Conservation (phyloP, 495 filamentous ascomycete species). For the Lindgomyces ingoldianus region DNA sequence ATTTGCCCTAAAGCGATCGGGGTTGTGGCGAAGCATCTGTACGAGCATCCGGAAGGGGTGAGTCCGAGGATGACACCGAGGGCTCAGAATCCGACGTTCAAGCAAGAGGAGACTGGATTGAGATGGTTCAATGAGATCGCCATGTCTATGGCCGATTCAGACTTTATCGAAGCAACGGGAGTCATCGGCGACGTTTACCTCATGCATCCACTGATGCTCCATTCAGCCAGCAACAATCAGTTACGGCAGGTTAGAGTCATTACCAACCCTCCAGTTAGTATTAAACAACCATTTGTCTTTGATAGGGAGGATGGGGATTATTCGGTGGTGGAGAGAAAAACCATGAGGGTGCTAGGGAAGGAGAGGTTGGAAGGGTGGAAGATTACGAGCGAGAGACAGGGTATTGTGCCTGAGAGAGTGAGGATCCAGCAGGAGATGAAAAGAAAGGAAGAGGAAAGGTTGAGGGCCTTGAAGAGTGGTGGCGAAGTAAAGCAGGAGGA, state of each 20-base stretch:
- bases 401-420: conserved; percentile 52
- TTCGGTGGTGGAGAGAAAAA: conserved; percentile 69
- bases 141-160: conserved; percentile 45
- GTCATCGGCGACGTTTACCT: conserved; percentile 67
- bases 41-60: conserved; percentile 68
- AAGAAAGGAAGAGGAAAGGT: conserved; percentile 42
- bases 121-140: conserved; percentile 59
- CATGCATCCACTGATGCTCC: conserved; percentile 73
- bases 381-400: conserved; percentile 56
- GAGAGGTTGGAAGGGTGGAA: conserved; percentile 63
- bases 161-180: conserved; percentile 68
- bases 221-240: conserved; percentile 64
- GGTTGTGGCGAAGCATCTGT: conserved; percentile 59
- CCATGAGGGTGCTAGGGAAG: conserved; percentile 60
- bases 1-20: conserved; percentile 62
- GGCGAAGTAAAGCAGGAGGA: background rate
- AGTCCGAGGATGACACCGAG: conserved; percentile 65
- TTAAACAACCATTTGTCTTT: conserved; percentile 63
- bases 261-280: conserved; percentile 68
- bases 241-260: conserved; percentile 63
- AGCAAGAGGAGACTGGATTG: conserved; percentile 40
- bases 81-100: conserved; percentile 47
- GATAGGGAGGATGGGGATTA: conserved; percentile 62
- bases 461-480: conserved; percentile 33
- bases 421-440: conserved; percentile 55